Evolutionary conservation across 2,329 filamentous ascomycete genomes (phyloP), one percentile per base, ranked within the genome.

Genomic region (Lasiodiplodia theobromae): DNA sequence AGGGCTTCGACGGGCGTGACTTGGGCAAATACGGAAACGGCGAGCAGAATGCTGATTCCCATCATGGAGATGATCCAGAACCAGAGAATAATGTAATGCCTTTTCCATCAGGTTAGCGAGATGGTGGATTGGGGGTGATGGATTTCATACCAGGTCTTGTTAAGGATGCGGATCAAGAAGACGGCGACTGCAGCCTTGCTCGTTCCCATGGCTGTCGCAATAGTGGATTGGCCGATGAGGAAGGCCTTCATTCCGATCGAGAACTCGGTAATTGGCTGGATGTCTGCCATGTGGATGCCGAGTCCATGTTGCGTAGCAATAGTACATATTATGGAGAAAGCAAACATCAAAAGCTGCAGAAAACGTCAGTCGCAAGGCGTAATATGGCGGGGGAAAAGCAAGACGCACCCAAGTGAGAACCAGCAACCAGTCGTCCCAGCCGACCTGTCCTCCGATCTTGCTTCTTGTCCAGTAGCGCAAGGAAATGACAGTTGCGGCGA

Each of bases 401-500:
- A 28, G 4, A 38, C 47, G n/a, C 38, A 65, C 62, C 62, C 62
- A 65, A 14, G 62, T 65, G n/a, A 44, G 10, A 8, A 65, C 11
- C 2, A 65, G 51, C 34, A 65, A 31, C 62, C 62, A 65, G 31
- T 65, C 62, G 40, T 65, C 62, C 62, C 62, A 65, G 28, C 62
- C 62, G 7, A 65, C 47, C 10, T 54, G 47, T 11, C 62, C 62
- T 12, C 62, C 62, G 37, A 65, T 54, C n/a, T 40, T 53, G 25
- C 49, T 38, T 25, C 62, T 28, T 11, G 62, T 65, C 21, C 37
- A 65, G 47, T 54, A 65, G 14, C 62, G 47, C 47, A 65, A 31
- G 6, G 62, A 38, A 18, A 65, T 65, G n/a, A 65, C 37, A 14
- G 21, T 38, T 6, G 52, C 18, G 10, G 62, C 28, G 28, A 65